Evolutionary conservation across 805 yeast species (phyloP), one percentile per base, ranked within the genome.

Genomic region (Metschnikowia proteae): DNA sequence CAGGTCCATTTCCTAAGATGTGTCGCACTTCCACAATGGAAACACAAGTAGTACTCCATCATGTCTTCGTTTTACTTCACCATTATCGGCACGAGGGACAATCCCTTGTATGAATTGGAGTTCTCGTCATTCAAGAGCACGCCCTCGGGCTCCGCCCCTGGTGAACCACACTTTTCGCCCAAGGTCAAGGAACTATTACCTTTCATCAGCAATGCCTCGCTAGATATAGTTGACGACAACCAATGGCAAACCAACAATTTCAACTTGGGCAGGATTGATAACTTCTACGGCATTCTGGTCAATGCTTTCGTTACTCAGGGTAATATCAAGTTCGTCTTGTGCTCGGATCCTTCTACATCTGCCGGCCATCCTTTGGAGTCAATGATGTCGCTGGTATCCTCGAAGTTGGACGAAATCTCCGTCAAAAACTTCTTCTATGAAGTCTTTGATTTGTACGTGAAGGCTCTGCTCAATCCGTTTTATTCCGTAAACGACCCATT

Each of bases 271-370:
- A 80, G 80, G 39, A 80, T 92, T 17, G 99, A 94, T 67, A 82
- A 84, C 33, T 92, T 89, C 65, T 88, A 91, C 64, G 95, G 94
- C 4, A 81, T 83, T 55, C 71, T 76, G 42, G 80, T 92, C n/a
- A 86, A 89, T 47, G 95, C 92, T 3, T 94, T 82, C 62, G 76
- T 92, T 36, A 88, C 97, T 0, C 90, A 90, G 45, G 92, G 97
- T 4, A 91, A 89, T 60, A 79, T 88, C 57, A 89, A 89, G 63
- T 80, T 92, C 53, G 66, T 94, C 22, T 75, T 94, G 54, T 71
- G 76, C 51, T 64, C 68, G 51, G 76, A 71, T 46, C 38, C 53
- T 13, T 53, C 84, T 49, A 62, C 44, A 26, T 26, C 48, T 6
- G 26, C 49, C n/a, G 45, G 48, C 17, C 43, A 45, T 28, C 39